Percentiles rank a stretch among this genome's conserved stretches.
Conservation (phyloP, 129 eudicot species). For the Artemisia argyi region DNA sequence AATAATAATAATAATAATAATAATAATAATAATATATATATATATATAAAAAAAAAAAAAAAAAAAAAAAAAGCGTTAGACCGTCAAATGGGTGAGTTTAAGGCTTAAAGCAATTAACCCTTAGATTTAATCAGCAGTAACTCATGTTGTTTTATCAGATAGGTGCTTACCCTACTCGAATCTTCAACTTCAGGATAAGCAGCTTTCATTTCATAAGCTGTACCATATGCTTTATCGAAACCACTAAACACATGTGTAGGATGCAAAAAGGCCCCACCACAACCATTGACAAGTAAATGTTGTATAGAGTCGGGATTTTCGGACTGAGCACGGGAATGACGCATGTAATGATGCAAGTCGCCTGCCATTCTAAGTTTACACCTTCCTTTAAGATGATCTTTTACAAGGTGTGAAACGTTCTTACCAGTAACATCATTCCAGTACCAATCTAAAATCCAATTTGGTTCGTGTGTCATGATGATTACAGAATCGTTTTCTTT, state of each 20-base stretch:
- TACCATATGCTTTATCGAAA: conserved; percentile 63
- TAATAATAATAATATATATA: too few species aligned
- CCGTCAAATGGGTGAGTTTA: too few species aligned
- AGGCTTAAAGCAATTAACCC: neutral
- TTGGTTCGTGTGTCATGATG: conserved; percentile 97
- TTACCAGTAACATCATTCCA: conserved; percentile 89
- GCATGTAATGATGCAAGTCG: conserved; percentile 97
- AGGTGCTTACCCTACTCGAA: conserved; percentile 74
- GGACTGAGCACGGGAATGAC: conserved; percentile 78
- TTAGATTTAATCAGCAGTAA: neutral
- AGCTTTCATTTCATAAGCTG: conserved; percentile 75
- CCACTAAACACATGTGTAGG: conserved; percentile 89
- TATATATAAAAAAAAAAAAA: too few species aligned
- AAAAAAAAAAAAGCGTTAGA: too few species aligned
- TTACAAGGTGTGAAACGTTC: conserved; percentile 72
- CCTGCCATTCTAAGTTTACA: conserved; percentile 93
- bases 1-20: too few species aligned
- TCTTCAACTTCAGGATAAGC: conserved; percentile 93
- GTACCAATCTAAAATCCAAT: conserved; percentile 97
- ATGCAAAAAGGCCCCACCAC: conserved; percentile 99
- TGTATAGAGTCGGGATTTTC: conserved; percentile 82
- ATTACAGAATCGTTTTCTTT: conserved; percentile 86
- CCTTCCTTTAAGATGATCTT: conserved; percentile 83
- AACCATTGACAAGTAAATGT: conserved; percentile 92
- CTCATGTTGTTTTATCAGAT: neutral